Percentiles rank a stretch among this genome's conserved stretches.
Conservation (phyloP, 768 basidiomycete genomes). For the Naematelia aurantialba region DNA sequence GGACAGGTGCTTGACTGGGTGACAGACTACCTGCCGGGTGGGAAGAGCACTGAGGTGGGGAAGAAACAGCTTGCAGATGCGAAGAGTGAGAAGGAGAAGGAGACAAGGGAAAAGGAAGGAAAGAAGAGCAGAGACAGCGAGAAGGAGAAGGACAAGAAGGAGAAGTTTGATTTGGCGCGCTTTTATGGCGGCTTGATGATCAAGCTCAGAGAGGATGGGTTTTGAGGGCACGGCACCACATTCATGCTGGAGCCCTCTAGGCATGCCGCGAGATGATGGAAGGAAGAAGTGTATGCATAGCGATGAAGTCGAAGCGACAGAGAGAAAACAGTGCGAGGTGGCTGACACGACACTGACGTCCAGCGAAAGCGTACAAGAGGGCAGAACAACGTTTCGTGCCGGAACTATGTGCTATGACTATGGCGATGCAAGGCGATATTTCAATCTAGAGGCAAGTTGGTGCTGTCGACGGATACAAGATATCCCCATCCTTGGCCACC, state of each 20-base stretch:
- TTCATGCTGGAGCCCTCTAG: too few species aligned
- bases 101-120: constrained; percentile 8
- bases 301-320: neutral
- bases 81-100: constrained; percentile 38
- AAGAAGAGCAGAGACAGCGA: constrained; percentile 9
- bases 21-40: constrained; percentile 57
- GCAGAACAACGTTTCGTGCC: too few species aligned
- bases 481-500: too few species aligned
- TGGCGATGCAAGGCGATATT: too few species aligned
- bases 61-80: constrained; percentile 45
- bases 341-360: too few species aligned
- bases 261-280: neutral
- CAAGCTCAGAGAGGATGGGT: constrained; percentile 88
- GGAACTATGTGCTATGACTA: too few species aligned
- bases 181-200: constrained; percentile 85
- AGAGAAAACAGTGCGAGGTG: neutral
- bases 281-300: neutral
- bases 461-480: too few species aligned
- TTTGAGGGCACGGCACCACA: constrained; percentile 55
- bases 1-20: constrained; percentile 50
- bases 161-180: constrained; percentile 74
- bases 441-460: too few species aligned
- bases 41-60: constrained; percentile 48
- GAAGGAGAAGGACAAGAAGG: constrained; percentile 29
- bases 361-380: too few species aligned